phyloP scores from a whole-genome alignment of 2,329 filamentous ascomycete species.

The Conoideocrella luteorostrata region DNA sequence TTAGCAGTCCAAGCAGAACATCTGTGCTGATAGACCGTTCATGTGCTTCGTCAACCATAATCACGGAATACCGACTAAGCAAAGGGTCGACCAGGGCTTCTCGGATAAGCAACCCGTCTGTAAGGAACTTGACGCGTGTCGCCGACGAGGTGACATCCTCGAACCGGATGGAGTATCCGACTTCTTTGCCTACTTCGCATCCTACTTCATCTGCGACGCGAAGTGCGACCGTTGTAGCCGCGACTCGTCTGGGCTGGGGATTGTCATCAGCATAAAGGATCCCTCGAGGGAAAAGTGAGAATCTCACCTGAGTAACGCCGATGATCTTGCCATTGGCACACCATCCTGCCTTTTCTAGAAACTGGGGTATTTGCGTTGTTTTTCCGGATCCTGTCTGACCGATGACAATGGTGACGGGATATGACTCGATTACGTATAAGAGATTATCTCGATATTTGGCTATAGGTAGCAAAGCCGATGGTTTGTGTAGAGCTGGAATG shows the following conservation, averaged over 20 bases:
- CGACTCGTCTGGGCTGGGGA: conserved; percentile 73
- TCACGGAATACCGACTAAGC: conserved; percentile 82
- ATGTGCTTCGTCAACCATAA: conserved; percentile 98
- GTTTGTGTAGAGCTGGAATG: conserved; percentile 82
- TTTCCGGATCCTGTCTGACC: conserved; percentile 95
- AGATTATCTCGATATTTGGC: conserved; percentile 72
- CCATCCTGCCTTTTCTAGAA: conserved; percentile 83
- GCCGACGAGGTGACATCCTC: conserved; percentile 83
- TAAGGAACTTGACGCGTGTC: conserved; percentile 91
- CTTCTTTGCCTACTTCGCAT: conserved; percentile 81
- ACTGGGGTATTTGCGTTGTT: conserved; percentile 93
- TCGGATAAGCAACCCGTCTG: conserved; percentile 82
- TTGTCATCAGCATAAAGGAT: conserved; percentile 4
- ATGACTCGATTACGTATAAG: conserved; percentile 79
- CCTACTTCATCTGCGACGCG: conserved; percentile 85
- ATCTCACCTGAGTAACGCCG: conserved; percentile 77
- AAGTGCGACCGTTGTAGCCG: conserved; percentile 81
- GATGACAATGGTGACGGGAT: conserved; percentile 79
- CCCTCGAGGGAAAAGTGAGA: too few species aligned
- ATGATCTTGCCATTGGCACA: conserved; percentile 76
- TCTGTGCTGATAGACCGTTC: conserved; percentile 91
- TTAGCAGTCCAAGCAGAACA: conserved; percentile 79
- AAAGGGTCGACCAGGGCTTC: conserved; percentile 92
- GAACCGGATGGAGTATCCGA: conserved; percentile 87
- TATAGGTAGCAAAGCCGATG: conserved; percentile 77